Conservation (phyloP, 2,329 filamentous ascomycete genomes). For the Cladosporium velox region DNA sequence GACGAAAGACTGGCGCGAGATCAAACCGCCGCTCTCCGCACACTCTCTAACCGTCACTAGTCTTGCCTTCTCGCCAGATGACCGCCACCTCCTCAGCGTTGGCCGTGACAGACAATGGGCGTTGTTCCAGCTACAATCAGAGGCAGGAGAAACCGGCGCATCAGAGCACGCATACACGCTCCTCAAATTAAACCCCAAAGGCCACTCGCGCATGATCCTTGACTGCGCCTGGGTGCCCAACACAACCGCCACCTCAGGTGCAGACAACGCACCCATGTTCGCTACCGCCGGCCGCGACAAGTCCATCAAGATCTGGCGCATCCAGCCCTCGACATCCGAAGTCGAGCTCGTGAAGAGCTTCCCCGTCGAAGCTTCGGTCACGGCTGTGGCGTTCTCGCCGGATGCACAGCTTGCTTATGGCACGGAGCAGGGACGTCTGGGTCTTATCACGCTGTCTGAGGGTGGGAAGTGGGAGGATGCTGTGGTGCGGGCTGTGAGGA, state of each 20-base stretch:
- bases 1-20: slow-evolving; percentile 81
- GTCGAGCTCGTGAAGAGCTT: slow-evolving; percentile 26
- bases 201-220: slow-evolving; percentile 89
- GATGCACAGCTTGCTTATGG: slow-evolving; percentile 27
- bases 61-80: slow-evolving; percentile 75
- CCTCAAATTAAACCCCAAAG: slow-evolving; percentile 72
- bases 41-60: slow-evolving; percentile 85
- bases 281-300: slow-evolving; percentile 91
- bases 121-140: slow-evolving; percentile 60
- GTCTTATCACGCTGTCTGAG: slow-evolving; percentile 5
- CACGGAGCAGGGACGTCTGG: slow-evolving; percentile 31
- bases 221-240: slow-evolving; percentile 78
- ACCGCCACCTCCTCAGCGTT: slow-evolving; percentile 77
- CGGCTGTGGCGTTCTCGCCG: slow-evolving; percentile 35
- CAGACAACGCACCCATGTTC: slow-evolving; percentile 55
- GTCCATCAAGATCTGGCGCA: slow-evolving; percentile 64
- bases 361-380: slow-evolving; percentile 31
- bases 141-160: not conserved
- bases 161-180: slow-evolving; percentile 53
- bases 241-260: slow-evolving; percentile 18
- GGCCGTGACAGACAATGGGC: slow-evolving; percentile 91
- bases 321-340: not conserved
- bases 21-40: slow-evolving; percentile 77
- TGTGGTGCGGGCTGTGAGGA: slow-evolving; percentile 20
- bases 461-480: slow-evolving; percentile 8